phyloP scores from a whole-genome alignment of 116 monocot genomes.

The Papilionanthe hybrid region DNA sequence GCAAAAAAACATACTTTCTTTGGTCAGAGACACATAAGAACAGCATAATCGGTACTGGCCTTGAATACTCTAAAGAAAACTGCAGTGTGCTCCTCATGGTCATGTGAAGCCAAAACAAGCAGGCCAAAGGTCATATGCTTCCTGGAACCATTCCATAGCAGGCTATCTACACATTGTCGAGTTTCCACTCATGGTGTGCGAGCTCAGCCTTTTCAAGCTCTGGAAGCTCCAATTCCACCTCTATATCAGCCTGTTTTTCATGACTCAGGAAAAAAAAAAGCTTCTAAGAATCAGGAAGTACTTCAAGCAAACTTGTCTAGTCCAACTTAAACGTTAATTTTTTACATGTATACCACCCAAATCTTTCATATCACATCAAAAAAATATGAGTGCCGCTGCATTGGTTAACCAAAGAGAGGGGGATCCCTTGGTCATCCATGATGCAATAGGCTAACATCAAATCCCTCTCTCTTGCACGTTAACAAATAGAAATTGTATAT shows the following conservation, averaged over 20 bases:
- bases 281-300: neutral
- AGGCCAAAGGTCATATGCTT: constrained; percentile 68
- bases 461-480: no score
- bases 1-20: constrained; percentile 30
- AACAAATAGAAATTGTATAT: no score
- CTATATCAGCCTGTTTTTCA: constrained; percentile 60
- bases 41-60: constrained; percentile 6
- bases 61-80: constrained; percentile 70
- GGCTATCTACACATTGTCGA: constrained; percentile 32
- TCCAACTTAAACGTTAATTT: no score
- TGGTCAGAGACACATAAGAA: constrained; percentile 78
- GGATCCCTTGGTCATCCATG: no score
- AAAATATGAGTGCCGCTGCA: no score
- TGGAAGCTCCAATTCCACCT: constrained; percentile 41
- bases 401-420: no score
- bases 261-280: neutral
- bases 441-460: no score
- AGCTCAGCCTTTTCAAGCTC: constrained; percentile 46
- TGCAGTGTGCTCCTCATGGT: constrained; percentile 46
- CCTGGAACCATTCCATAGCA: constrained; percentile 32
- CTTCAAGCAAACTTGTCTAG: neutral
- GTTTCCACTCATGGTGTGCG: constrained; percentile 28
- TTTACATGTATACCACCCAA: no score
- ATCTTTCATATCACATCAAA: no score
- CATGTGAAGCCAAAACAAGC: constrained; percentile 44